Base-by-base conservation (phyloP, 495 filamentous ascomycete species). In the Venustampulla echinocandica region DNA sequence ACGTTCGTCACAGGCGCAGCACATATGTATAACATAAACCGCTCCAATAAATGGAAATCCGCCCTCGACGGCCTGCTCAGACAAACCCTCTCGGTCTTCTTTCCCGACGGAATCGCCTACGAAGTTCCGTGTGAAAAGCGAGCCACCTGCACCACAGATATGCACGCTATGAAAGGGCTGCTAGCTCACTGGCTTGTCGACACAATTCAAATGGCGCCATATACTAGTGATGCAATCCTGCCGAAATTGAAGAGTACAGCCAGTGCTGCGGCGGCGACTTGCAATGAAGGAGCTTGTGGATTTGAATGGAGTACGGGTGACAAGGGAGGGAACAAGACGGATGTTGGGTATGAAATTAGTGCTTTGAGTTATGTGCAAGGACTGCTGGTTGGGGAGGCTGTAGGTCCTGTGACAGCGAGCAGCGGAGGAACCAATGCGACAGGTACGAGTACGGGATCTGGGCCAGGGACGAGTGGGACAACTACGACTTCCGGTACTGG, bases 91-190 rank as follows among this genome's bases (percentile, higher is more conserved):
- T 64, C 73, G 20, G 77, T 76, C 54, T 87, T 86, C 57, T 68
- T 65, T 57, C 59, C 73, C 17, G 70, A 68, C 41, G 68, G 73
- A 41, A 62, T 85, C 58, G 72, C 86, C 59, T 64, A 67, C 23
- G 87, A 90, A 60, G 73, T 79, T 25, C 74, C 80, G 35, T 90
- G 85, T 68, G 87, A 93, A 55, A 59, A 67, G 0, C 61, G 64
- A 22, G 69, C 64, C 40, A 77, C 73, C 41, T 93, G 87, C 63
- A 73, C 85, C 60, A 69, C 69, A 37, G 86, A 90, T 56, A 77
- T 85, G 60, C 70, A 70, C 43, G 76, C 71, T 34, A 89, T 87
- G 71, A 90, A 90, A 63, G 83, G 82, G 7, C 82, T 85, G 54
- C 66, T 87, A 14, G 64, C 79, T 28, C 78, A 78, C 6, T 87